These are phyloP conservation scores for Penicillium cinerascens DNA, from an alignment of 495 filamentous ascomycete genomes.

Conservation along the genomic window DNA sequence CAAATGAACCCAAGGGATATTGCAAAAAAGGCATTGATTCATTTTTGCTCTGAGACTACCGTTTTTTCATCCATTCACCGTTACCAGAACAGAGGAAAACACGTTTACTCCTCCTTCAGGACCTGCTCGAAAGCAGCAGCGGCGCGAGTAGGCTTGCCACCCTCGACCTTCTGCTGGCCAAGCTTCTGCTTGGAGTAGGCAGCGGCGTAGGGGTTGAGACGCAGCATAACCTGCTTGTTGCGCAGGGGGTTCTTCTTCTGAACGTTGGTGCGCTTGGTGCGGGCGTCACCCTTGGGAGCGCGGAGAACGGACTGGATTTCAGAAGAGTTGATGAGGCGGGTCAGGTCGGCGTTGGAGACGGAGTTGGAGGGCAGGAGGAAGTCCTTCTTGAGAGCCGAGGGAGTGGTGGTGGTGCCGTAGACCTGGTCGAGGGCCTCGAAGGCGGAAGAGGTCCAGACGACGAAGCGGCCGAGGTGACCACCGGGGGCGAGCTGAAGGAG, in stretches of 20 bases:
- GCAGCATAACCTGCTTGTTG: constrained; percentile 96
- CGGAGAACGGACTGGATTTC: constrained; percentile 94
- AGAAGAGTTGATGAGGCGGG: constrained; percentile 96
- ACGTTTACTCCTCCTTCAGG: constrained; percentile 52
- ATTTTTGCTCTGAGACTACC: constrained; percentile 32
- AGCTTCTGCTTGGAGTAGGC: constrained; percentile 80
- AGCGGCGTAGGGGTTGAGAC: constrained; percentile 94
- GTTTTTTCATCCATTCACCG: constrained; percentile 24
- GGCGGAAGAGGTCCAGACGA: constrained; percentile 96
- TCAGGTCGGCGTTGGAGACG: constrained; percentile 86
- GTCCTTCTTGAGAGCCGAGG: constrained; percentile 93
- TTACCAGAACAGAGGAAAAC: constrained; percentile 15
- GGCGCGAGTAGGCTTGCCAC: constrained; percentile 50
- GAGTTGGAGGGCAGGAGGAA: constrained; percentile 89
- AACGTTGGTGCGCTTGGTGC: constrained; percentile 83
- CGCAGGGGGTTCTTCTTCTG: constrained; percentile 99
- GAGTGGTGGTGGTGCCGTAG: constrained; percentile 85
- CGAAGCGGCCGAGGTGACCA: constrained; percentile 97
- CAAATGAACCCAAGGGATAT: constrained; percentile 26
- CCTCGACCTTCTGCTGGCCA: constrained; percentile 58
- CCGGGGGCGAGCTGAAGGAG: constrained; percentile 98
- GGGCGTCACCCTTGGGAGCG: constrained; percentile 80
- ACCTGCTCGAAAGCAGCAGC: constrained; percentile 49
- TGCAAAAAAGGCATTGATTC: constrained; percentile 35
- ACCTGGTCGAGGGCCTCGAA: constrained; percentile 93